A percentile compares a stretch with the other conserved stretches of the same genome.
Conservation (phyloP, 2,329 filamentous ascomycete species). For the Fusarium xylarioides region DNA sequence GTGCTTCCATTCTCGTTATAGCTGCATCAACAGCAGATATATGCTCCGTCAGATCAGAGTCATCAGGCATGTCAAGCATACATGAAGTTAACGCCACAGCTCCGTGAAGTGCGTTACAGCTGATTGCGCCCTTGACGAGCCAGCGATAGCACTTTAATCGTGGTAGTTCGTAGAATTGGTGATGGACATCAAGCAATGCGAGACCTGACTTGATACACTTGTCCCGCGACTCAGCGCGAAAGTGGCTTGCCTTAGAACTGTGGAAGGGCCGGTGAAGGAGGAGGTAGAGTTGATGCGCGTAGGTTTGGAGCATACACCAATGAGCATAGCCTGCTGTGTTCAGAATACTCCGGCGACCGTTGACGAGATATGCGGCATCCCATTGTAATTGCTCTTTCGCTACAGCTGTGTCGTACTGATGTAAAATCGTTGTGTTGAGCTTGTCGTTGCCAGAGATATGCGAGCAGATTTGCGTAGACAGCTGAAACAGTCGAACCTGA, state of each 20-base stretch:
- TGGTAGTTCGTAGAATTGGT: slow-evolving; percentile 9
- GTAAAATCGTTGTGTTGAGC: not conserved
- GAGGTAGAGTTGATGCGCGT: slow-evolving; percentile 11
- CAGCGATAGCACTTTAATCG: slow-evolving; percentile 1
- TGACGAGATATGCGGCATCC: not conserved
- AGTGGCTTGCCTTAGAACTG: not conserved
- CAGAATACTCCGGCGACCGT: not conserved
- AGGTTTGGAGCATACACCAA: slow-evolving; percentile 13
- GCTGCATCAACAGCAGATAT: slow-evolving; percentile 2
- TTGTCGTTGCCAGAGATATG: not conserved
- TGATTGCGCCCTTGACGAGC: slow-evolving; percentile 8
- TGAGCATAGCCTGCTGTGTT: slow-evolving; percentile 2
- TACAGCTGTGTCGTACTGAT: not conserved
- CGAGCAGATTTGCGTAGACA: not conserved
- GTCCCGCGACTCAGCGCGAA: not conserved
- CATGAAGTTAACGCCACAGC: slow-evolving; percentile 8
- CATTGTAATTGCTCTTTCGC: not conserved
- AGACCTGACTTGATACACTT: slow-evolving; percentile 10
- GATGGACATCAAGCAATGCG: not conserved
- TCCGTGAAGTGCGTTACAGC: not conserved
- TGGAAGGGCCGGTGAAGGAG: slow-evolving; percentile 6
- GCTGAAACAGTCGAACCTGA: not conserved
- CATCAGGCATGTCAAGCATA: slow-evolving; percentile 6
- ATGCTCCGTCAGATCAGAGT: not conserved
- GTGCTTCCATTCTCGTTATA: not conserved